Evolutionary conservation across 2,329 filamentous ascomycete genomes (phyloP), one percentile per base, ranked within the genome.

Genomic region (Didymella sp.): DNA sequence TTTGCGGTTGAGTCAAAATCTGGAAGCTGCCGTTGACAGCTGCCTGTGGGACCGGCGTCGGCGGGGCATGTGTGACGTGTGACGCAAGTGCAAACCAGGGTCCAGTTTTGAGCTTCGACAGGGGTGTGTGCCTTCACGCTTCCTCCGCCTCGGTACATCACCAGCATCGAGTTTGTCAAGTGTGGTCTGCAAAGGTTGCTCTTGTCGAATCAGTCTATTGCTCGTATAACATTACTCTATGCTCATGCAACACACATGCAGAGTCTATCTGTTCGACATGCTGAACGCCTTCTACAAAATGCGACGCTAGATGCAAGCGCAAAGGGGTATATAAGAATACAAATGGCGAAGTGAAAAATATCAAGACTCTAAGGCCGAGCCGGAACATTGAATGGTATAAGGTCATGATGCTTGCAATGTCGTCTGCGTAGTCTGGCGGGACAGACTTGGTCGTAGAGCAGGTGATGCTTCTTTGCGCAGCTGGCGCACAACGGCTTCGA

Each of bases 401-500:
- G 12, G 42, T 42, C 35, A 33, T 30, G n/a, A 25, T 22, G 17
- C 47, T 47, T 38, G 48, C 30, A 41, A 19, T 41, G 38, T 41
- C 7, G 21, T 24, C 40, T 51, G 54, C 31, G 54, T 57, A 8
- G 48, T 52, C 44, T 57, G 54, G 30, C 54, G 54, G 8, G 54
- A 57, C 15, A 57, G 27, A 45, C 15, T 45, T 4, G 49, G 55
- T 37, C 55, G 55, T 7, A 53, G 27, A 24, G 55, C 50, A 30
- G 66, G 69, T n/a, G 59, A 48, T 8, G 74, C 69, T 19, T 81
- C 78, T 60, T 78, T 81, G 49, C 78, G 78, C 50, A 86, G 64
- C 17, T 78, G 78, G 42, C 88, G 82, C 27, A 91, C 76, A 58
- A 88, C 77, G 38, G 82, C 81, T 76, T 91, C 88, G n/a, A 90